Percentiles rank a stretch among this genome's conserved stretches.
Conservation (phyloP, 805 yeast genomes). For the Pichia scutulata region DNA sequence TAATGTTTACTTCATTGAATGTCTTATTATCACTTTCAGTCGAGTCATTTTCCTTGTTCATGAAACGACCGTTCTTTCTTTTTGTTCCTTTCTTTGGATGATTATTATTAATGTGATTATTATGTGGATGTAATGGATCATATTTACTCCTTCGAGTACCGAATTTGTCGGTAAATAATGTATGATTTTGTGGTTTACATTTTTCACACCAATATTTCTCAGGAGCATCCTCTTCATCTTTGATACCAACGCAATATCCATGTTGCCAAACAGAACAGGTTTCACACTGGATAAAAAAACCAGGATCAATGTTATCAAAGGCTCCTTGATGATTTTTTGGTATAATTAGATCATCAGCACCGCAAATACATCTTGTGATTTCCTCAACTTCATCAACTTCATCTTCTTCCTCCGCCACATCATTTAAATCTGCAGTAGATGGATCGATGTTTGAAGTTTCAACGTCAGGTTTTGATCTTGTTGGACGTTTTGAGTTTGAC, state of each 20-base stretch:
- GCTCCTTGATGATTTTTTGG: slow-evolving; percentile 24
- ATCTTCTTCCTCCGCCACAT: slow-evolving; percentile 18
- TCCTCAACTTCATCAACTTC: slow-evolving; percentile 31
- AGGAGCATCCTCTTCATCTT: slow-evolving; percentile 67
- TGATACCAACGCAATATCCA: slow-evolving; percentile 88
- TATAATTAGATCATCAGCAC: slow-evolving; percentile 37
- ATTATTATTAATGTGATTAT: slow-evolving; percentile 6
- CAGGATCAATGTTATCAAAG: slow-evolving; percentile 39
- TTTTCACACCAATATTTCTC: slow-evolving; percentile 93
- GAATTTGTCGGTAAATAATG: slow-evolving; percentile 38
- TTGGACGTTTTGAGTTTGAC: slow-evolving; percentile 1
- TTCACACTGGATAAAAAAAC: slow-evolving; percentile 79
- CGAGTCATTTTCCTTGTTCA: slow-evolving; percentile 8
- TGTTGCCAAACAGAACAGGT: slow-evolving; percentile 96
- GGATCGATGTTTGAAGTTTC: background rate
- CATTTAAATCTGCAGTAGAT: background rate
- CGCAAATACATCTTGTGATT: slow-evolving; percentile 50
- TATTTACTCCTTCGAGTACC: slow-evolving; percentile 43
- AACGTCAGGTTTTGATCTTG: slow-evolving; percentile 1
- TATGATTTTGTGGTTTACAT: slow-evolving; percentile 82
- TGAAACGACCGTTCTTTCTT: slow-evolving; percentile 24
- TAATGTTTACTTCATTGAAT: slow-evolving; percentile 3
- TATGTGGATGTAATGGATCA: slow-evolving; percentile 30
- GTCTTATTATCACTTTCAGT: background rate
- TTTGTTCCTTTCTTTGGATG: slow-evolving; percentile 4